Percentiles rank a stretch among this genome's conserved stretches.
Evolutionary conservation across 1,284 basidiomycete species (phyloP).

Genomic region (Vanrija sp.): DNA sequence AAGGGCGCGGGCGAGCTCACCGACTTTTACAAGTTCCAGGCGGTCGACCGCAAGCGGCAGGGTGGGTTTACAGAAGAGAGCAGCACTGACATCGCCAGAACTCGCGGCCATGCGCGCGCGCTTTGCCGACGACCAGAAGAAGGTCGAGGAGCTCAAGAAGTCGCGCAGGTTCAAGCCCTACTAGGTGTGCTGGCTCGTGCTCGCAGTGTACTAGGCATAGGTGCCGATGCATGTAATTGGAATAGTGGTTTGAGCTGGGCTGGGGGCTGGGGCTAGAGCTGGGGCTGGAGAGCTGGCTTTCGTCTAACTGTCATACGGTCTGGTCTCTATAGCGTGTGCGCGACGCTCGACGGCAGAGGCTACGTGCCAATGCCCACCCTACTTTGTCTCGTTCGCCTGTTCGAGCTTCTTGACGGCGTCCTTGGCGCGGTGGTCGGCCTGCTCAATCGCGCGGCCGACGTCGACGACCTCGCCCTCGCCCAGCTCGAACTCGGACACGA

Average conservation of each 20-base stretch:
- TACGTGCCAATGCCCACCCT: no score
- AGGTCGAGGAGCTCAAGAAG: slow-evolving; percentile 73
- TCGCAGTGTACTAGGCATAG: background rate
- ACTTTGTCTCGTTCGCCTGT: background rate
- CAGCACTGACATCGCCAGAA: slow-evolving; percentile 50
- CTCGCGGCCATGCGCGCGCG: slow-evolving; percentile 71
- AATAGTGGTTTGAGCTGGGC: no score
- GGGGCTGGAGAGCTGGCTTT: no score
- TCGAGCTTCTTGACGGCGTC: slow-evolving; percentile 14
- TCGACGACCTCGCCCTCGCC: slow-evolving; percentile 46
- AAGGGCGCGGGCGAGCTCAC: slow-evolving; percentile 60
- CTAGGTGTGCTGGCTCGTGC: slow-evolving; percentile 48
- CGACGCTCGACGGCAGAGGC: no score
- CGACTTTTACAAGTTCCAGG: slow-evolving; percentile 80
- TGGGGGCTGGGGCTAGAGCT: no score
- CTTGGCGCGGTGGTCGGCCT: slow-evolving; percentile 42
- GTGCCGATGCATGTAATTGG: background rate
- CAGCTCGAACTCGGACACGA: slow-evolving; percentile 43
- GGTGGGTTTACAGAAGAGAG: slow-evolving; percentile 53
- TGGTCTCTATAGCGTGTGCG: no score
- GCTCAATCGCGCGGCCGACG: slow-evolving; percentile 48
- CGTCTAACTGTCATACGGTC: no score
- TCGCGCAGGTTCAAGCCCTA: slow-evolving; percentile 80
- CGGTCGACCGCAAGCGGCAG: slow-evolving; percentile 76
- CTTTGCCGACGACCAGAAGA: slow-evolving; percentile 83